Base-by-base conservation (phyloP, 2,329 filamentous ascomycete species). In the Metarhizium brunneum region DNA sequence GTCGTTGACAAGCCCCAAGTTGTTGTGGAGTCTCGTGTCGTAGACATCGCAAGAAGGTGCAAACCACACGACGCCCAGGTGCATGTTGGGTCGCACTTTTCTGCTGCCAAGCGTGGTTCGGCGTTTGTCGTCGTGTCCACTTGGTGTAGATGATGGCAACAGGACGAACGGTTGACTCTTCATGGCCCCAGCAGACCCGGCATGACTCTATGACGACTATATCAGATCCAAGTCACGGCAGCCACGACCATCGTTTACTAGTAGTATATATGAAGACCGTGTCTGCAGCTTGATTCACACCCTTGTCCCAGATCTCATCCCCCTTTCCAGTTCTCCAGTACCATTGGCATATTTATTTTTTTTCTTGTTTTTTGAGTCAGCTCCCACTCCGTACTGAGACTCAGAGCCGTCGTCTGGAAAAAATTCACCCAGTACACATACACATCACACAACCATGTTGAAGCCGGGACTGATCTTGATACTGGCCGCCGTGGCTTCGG, bases 401-500 rank as follows among this genome's bases (percentile, higher is more conserved):
- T 35, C 32, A 35, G 10, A 35, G 10, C 32, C 32, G 32, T 7
- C 32, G 7, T 7, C 32, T 35, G 32, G 32, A 11, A 35, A 7
- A 35, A 35, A 35, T 11, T 35, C 7, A 7, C 32, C 32, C 32
- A 35, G 32, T 8, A 35, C n/a, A 16, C 6, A 16, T 45, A 20
- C 16, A 25, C 25, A 25, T 6, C 47, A 38, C 10, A 54, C 29
- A 20, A 54, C 8, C 18, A 65, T 67, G 64, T 54, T 64, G 53
- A 62, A 57, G 49, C 47, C 59, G 36, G 35, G 60, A 25, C 35
- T 64, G 29, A 35, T 68, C 6, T 50, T 69, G 36, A 52, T 60
- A 35, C 57, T 71, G 29, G 57, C 65, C 35, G 55, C 64, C 29
- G 56, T 61, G n/a, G 63, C 63, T 14, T 60, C 67, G 48, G 71